A percentile compares a stretch with the other conserved stretches of the same genome.
Evolutionary conservation across 345 rosid species (phyloP).

Genomic region (Syzygium aqueum): DNA sequence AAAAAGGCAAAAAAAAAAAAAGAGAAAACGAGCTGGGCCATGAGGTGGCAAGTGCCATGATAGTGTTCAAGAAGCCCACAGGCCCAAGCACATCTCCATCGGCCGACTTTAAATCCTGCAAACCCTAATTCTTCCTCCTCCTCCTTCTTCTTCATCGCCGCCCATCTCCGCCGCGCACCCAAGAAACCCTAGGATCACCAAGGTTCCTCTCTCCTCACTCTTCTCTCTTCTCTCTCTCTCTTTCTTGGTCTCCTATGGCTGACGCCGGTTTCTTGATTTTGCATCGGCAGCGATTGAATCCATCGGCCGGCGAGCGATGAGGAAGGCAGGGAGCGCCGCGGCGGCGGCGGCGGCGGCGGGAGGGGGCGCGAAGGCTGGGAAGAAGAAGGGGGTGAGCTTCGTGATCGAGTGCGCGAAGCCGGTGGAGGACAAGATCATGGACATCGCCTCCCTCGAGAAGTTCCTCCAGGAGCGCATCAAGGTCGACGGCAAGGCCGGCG

Average conservation of each 20-base stretch:
- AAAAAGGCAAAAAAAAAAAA: no score
- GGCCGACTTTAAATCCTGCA: not conserved
- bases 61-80: not conserved
- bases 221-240: not conserved
- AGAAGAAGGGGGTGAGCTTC: conserved; percentile 39
- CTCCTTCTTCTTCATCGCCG: not conserved
- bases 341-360: not conserved
- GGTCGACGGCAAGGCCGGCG: conserved; percentile 42
- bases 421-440: conserved; percentile 41
- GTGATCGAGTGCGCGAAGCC: conserved; percentile 36
- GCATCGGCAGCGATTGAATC: not conserved
- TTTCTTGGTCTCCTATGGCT: not conserved
- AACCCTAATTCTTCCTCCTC: not conserved
- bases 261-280: not conserved
- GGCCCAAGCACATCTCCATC: not conserved
- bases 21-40: not conserved
- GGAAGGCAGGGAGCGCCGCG: conserved; percentile 1
- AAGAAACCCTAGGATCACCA: not conserved
- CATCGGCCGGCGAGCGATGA: not conserved
- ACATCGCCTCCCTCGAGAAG: conserved; percentile 39
- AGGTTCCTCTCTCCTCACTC: not conserved
- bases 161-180: not conserved
- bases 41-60: not conserved
- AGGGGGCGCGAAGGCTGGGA: conserved; percentile 8
- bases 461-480: conserved; percentile 46